These are phyloP conservation scores for Botrytis cinerea DNA, from an alignment of 2,329 filamentous ascomycete genomes.

Conservation along the genomic window DNA sequence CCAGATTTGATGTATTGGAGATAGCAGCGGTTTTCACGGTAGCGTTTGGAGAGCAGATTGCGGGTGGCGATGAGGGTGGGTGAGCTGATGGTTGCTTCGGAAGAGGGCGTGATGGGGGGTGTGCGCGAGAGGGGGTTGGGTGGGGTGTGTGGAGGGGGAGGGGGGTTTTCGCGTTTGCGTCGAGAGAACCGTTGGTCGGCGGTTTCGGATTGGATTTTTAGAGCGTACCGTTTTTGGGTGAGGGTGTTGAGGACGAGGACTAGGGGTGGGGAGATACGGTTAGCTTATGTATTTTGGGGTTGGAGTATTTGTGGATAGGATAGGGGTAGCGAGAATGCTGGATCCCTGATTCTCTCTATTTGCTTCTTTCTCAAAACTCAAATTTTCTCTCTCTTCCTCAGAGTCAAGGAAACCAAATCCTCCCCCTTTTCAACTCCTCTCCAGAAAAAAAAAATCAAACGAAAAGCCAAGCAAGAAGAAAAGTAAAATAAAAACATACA, in stretches of 20 bases:
- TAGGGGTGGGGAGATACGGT: background rate
- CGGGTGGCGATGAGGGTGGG: rapidly evolving
- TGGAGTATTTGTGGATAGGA: background rate
- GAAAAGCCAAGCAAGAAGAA: background rate
- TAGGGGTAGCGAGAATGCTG: background rate
- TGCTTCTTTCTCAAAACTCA: background rate
- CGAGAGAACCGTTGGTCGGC: background rate
- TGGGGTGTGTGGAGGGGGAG: background rate
- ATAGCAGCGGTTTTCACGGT: background rate
- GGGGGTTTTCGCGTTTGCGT: background rate
- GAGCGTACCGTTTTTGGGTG: background rate
- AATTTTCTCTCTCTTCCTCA: rapidly evolving
- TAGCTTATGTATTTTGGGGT: background rate
- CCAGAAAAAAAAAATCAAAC: too few species aligned
- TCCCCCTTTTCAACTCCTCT: background rate
- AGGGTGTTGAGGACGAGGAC: background rate
- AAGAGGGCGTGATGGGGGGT: background rate
- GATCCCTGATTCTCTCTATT: background rate
- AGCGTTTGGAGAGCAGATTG: background rate
- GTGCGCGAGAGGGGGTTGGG: background rate
- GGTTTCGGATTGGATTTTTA: constrained; percentile 7
- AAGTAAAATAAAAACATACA: background rate
- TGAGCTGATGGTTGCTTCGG: background rate
- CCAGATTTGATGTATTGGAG: constrained; percentile 6
- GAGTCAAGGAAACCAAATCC: background rate